Conservation (phyloP, 345 rosid species). For the Luvunga scandens region DNA sequence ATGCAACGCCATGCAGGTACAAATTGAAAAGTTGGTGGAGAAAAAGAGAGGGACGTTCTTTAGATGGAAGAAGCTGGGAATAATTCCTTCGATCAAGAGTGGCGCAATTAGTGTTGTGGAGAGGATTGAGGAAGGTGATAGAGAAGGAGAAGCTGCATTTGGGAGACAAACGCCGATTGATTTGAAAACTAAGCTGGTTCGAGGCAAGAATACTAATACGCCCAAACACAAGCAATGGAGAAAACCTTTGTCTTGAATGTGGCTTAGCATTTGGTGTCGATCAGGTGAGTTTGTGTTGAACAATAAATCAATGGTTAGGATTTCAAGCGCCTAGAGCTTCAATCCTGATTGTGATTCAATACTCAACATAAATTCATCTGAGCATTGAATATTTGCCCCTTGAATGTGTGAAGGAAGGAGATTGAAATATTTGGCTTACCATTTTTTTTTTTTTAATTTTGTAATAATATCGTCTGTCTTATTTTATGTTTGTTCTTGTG, state of each 20-base stretch:
- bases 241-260: slow-evolving; percentile 50
- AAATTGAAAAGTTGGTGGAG: slow-evolving; percentile 62
- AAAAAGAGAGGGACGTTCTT: slow-evolving; percentile 67
- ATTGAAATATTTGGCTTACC: too few species aligned
- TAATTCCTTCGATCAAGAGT: slow-evolving; percentile 44
- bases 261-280: too few species aligned
- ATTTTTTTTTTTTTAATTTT: too few species aligned
- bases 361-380: too few species aligned
- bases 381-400: too few species aligned
- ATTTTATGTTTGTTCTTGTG: too few species aligned
- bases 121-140: slow-evolving; percentile 36
- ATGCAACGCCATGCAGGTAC: slow-evolving; percentile 49
- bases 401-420: too few species aligned
- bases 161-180: slow-evolving; percentile 57
- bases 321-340: too few species aligned
- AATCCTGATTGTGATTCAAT: too few species aligned
- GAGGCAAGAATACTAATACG: slow-evolving; percentile 34
- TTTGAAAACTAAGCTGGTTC: slow-evolving; percentile 54
- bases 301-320: too few species aligned
- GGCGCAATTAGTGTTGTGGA: slow-evolving; percentile 31
- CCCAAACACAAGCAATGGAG: slow-evolving; percentile 57
- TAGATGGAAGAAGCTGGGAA: slow-evolving; percentile 67
- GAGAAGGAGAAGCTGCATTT: slow-evolving; percentile 31
- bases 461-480: too few species aligned
- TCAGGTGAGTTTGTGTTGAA: too few species aligned